phyloP scores from a whole-genome alignment of 108 stramenopile genomes.

The Nitzschia putrida region DNA sequence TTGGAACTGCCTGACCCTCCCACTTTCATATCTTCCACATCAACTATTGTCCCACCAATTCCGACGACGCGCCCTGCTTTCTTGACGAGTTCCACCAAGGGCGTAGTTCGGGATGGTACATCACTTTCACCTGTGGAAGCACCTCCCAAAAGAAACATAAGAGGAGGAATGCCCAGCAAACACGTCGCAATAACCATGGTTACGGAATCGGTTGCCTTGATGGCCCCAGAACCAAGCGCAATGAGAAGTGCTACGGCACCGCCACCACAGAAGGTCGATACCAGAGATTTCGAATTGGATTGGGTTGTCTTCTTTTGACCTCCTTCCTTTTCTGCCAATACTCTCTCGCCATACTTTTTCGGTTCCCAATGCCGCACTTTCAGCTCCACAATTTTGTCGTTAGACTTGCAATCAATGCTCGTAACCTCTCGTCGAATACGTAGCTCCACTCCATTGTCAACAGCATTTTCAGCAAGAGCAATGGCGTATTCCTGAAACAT shows the following conservation, averaged over 20 bases:
- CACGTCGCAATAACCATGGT: background rate
- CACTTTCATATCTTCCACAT: conserved; percentile 66
- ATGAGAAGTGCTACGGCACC: background rate
- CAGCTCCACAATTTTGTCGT: conserved; percentile 35
- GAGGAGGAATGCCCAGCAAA: conserved; percentile 4
- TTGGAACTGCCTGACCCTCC: conserved; percentile 64
- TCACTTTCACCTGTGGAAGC: conserved; percentile 1
- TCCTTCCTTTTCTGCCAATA: background rate
- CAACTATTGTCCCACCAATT: conserved; percentile 48
- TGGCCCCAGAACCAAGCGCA: background rate
- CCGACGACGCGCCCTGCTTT: conserved; percentile 51
- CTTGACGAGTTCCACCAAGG: conserved; percentile 49
- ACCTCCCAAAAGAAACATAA: conserved; percentile 1
- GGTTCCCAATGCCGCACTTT: conserved; percentile 72
- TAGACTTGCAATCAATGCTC: conserved; percentile 34
- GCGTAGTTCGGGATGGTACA: conserved; percentile 7
- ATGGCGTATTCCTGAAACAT: conserved; percentile 56
- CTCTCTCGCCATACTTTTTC: conserved; percentile 45
- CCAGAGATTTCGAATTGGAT: background rate
- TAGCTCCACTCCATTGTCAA: conserved; percentile 85
- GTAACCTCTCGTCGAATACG: conserved; percentile 71
- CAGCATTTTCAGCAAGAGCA: conserved; percentile 82
- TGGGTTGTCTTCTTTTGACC: background rate
- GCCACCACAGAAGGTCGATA: background rate
- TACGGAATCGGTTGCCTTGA: background rate